These are phyloP conservation scores for Coleophoma crateriformis DNA, from an alignment of 2,329 filamentous ascomycete species.

Conservation along the genomic window DNA sequence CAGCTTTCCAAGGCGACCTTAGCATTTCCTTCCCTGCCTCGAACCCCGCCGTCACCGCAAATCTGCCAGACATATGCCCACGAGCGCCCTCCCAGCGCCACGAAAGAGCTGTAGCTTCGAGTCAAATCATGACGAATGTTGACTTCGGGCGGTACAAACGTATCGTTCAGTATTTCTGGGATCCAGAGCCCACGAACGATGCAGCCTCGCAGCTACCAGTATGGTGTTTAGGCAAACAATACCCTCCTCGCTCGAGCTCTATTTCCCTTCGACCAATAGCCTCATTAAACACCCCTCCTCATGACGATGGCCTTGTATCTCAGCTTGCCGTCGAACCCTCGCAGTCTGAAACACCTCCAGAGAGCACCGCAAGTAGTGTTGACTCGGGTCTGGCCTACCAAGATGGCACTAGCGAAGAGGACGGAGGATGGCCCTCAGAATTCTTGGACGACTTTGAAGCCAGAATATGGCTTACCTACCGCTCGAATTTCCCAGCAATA, in stretches of 20 bases:
- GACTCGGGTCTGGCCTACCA: slow-evolving; percentile 19
- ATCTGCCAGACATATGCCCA: not conserved
- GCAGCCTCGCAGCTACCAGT: slow-evolving; percentile 60
- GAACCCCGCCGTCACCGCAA: slow-evolving; percentile 12
- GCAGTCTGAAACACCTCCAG: slow-evolving; percentile 22
- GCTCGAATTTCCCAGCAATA: slow-evolving; percentile 80
- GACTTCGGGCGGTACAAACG: slow-evolving; percentile 76
- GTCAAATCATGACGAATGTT: slow-evolving; percentile 48
- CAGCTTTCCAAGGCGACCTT: not conserved
- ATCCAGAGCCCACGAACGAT: slow-evolving; percentile 82
- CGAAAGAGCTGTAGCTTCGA: not conserved
- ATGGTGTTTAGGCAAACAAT: slow-evolving; percentile 73
- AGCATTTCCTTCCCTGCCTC: not conserved
- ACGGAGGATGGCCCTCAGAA: slow-evolving; percentile 67
- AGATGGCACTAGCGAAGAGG: slow-evolving; percentile 15
- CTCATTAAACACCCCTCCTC: slow-evolving; percentile 7
- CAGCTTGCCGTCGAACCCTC: slow-evolving; percentile 2
- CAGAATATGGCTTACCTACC: slow-evolving; percentile 92
- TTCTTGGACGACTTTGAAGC: slow-evolving; percentile 95
- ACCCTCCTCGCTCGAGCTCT: slow-evolving; percentile 29
- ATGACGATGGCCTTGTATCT: slow-evolving; percentile 5
- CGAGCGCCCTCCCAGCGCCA: not conserved
- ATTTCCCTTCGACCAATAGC: slow-evolving; percentile 1
- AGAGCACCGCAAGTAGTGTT: slow-evolving; percentile 23
- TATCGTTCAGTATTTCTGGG: slow-evolving; percentile 88